These are phyloP conservation scores for Fusarium hainanense DNA, from an alignment of 2,329 filamentous ascomycete species.

Conservation along the genomic window DNA sequence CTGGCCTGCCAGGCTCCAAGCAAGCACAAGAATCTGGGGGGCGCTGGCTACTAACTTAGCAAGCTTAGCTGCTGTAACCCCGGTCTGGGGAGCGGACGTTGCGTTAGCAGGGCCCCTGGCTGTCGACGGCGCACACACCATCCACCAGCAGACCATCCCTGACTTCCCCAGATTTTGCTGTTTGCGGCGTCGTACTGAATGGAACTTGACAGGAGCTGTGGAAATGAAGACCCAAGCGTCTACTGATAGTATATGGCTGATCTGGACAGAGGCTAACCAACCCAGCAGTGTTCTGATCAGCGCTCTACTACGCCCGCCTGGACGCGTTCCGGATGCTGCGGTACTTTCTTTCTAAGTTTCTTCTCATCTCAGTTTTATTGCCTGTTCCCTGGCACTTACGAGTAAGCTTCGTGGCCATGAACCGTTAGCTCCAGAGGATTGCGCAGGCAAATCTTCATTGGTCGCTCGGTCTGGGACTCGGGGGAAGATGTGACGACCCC, in stretches of 20 bases:
- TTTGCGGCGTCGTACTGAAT: conserved; percentile 23
- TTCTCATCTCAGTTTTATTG: conserved; percentile 15
- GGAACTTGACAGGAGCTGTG: conserved; percentile 24
- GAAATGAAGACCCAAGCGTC: conserved; percentile 25
- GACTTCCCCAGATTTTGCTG: conserved; percentile 51
- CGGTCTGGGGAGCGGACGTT: conserved; percentile 44
- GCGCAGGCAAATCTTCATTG: conserved; percentile 27
- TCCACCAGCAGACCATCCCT: conserved; percentile 46
- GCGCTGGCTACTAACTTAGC: background rate
- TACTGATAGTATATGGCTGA: conserved; percentile 19
- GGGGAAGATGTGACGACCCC: conserved; percentile 26
- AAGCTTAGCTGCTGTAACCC: conserved; percentile 8
- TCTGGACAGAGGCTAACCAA: conserved; percentile 19
- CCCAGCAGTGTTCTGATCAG: conserved; percentile 2
- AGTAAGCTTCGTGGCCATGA: conserved; percentile 37
- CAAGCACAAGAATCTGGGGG: conserved; percentile 30
- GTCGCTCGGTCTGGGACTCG: conserved; percentile 19
- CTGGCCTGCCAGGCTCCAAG: background rate
- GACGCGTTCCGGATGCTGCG: conserved; percentile 32
- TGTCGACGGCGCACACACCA: conserved; percentile 48
- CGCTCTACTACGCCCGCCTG: conserved; percentile 28
- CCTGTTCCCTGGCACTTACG: conserved; percentile 29
- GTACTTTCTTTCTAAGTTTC: conserved; percentile 17
- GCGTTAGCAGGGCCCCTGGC: conserved; percentile 43
- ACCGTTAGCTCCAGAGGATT: conserved; percentile 33